Percentiles rank a stretch among this genome's conserved stretches.
These are phyloP conservation scores for Parmelia sp. DNA, from an alignment of 495 filamentous ascomycete species.

Conservation along the genomic window DNA sequence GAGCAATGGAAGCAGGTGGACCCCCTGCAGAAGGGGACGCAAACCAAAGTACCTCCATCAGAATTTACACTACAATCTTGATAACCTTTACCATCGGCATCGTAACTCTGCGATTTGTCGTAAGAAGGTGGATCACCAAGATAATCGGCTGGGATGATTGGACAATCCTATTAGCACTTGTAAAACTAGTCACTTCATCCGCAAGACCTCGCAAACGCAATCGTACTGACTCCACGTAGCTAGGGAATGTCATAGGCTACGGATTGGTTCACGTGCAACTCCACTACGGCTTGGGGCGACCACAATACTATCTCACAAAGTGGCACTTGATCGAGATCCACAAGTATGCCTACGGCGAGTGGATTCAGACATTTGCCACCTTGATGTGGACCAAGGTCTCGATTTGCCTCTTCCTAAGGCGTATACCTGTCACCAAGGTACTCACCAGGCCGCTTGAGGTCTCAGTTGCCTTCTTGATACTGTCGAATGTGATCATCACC, in stretches of 20 bases:
- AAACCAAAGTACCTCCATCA: too few relatives aligned
- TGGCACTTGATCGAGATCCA: slow-evolving; percentile 14
- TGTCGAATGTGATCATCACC: slow-evolving; percentile 13
- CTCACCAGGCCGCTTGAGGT: slow-evolving; percentile 16
- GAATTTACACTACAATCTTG: too few relatives aligned
- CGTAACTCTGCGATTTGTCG: slow-evolving; percentile 13
- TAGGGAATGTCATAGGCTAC: slow-evolving; percentile 11
- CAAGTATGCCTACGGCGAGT: slow-evolving; percentile 22
- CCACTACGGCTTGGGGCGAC: slow-evolving; percentile 23
- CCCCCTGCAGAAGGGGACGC: too few relatives aligned
- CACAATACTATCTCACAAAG: slow-evolving; percentile 7
- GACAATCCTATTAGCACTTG: slow-evolving; percentile 11
- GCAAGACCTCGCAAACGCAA: too few relatives aligned
- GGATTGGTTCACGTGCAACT: slow-evolving; percentile 13
- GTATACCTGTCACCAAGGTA: slow-evolving; percentile 14
- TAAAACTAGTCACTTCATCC: not conserved
- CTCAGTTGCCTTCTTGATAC: slow-evolving; percentile 6
- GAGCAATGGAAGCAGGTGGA: too few relatives aligned
- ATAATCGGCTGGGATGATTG: slow-evolving; percentile 22
- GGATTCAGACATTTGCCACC: slow-evolving; percentile 24
- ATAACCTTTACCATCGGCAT: too few relatives aligned
- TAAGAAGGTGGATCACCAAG: slow-evolving; percentile 17
- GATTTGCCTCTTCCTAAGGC: slow-evolving; percentile 22
- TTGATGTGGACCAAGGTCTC: slow-evolving; percentile 24
- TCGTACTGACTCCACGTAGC: too few relatives aligned